Evolutionary conservation across 2,329 filamentous ascomycete species (phyloP), one percentile per base, ranked within the genome.

Genomic region (Escovopsis sp.): DNA sequence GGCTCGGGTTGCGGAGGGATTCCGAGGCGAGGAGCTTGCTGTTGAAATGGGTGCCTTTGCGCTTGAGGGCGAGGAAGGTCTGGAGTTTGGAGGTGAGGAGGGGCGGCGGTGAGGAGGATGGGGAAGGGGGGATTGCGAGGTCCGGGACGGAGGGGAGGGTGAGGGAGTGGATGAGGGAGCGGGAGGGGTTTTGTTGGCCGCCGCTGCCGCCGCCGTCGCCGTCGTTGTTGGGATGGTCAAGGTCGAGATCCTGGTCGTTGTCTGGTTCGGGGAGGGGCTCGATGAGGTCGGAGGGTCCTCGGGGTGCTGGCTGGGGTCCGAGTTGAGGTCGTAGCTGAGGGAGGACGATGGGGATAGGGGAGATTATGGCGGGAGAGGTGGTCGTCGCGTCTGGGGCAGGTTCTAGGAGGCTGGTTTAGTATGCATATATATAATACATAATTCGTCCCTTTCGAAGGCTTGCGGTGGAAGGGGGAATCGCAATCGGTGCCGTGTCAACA

Each of bases 1-100:
- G 60, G 29, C 69, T 71, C 3, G 83, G 83, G 49, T 88, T 88
- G 35, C 72, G 70, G 39, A 87, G 60, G 7, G 79, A 72, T 1
- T 70, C 58, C 1, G 77, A 80, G 38, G 68, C 66, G 26, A 79
- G 71, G 8, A 90, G 62, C 41, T 79, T 76, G 46, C 74, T 65
- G 53, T 90, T 87, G 64, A 88, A 88, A 56, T 90, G 83, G 13
- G 76, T 65, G 4, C 77, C 77, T 42, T 78, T 72, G 48, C 72
- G 75, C 59, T 90, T 90, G n/a, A 88, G 66, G 31, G 72, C 65
- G 1, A 88, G 68, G 44, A 90, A 88, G 39, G 75, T 72, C 42
- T 73, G 68, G 45, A 88, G 79, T 47, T 84, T 86, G 44, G 70
- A 66, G 34, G 69, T 76, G 11, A 75, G 55, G 29, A 57, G 45